Conservation (phyloP, 495 filamentous ascomycete species). For the Bathelium albidoporum region DNA sequence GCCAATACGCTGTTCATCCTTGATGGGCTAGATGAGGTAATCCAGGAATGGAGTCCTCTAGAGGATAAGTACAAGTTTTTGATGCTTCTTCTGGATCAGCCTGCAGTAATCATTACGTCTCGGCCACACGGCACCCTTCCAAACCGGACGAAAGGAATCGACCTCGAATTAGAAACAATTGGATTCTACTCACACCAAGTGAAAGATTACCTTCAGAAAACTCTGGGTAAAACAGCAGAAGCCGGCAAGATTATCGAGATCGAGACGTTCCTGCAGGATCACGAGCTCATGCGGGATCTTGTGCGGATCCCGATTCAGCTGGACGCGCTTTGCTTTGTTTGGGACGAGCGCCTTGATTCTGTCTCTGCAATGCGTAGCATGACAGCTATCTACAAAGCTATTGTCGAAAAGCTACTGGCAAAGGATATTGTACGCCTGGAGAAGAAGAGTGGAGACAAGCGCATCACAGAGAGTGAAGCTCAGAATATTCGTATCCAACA, state of each 20-base stretch:
- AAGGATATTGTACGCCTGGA: slow-evolving; percentile 8
- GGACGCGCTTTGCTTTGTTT: slow-evolving; percentile 7
- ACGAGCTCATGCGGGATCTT: slow-evolving; percentile 31
- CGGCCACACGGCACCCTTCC: slow-evolving; percentile 25
- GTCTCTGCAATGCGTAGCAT: background rate
- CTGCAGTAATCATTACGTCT: slow-evolving; percentile 32
- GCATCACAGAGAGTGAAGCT: background rate
- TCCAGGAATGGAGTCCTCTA: slow-evolving; percentile 10
- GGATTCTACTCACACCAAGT: slow-evolving; percentile 33
- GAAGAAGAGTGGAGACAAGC: background rate
- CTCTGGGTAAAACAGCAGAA: background rate
- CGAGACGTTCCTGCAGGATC: slow-evolving; percentile 29
- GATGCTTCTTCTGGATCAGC: slow-evolving; percentile 27
- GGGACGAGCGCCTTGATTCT: background rate
- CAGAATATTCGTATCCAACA: background rate
- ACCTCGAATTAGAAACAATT: slow-evolving; percentile 30
- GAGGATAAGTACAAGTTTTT: slow-evolving; percentile 14
- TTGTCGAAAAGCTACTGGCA: slow-evolving; percentile 1
- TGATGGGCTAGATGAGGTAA: slow-evolving; percentile 37
- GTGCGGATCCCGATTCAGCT: slow-evolving; percentile 31
- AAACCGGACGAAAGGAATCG: background rate
- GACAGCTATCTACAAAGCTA: slow-evolving; percentile 5
- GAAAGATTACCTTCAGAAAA: slow-evolving; percentile 17
- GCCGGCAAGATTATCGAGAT: slow-evolving; percentile 21
- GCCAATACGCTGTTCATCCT: slow-evolving; percentile 29